These are phyloP conservation scores for Hymenochaete sp. DNA, from an alignment of 1,284 basidiomycete genomes.

Conservation along the genomic window DNA sequence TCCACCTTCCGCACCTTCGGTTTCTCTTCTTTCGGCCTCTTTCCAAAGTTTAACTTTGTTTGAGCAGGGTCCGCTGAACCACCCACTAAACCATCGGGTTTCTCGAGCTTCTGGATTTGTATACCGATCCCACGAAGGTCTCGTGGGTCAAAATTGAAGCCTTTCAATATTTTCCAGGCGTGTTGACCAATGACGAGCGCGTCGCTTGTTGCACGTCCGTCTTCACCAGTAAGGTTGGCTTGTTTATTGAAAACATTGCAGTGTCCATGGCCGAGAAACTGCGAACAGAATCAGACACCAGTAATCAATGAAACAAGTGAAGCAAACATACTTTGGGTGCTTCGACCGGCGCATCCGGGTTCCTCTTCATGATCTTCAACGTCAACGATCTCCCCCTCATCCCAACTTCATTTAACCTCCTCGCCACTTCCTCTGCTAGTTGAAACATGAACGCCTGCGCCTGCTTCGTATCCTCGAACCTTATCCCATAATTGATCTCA, in stretches of 20 bases:
- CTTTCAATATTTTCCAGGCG: constrained; percentile 68
- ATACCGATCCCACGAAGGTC: constrained; percentile 93
- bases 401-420: constrained; percentile 55
- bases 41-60: constrained; percentile 45
- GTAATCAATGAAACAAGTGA: neutral
- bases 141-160: constrained; percentile 69
- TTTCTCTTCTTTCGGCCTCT: constrained; percentile 19
- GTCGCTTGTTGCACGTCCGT: constrained; percentile 68
- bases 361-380: constrained; percentile 84
- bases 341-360: constrained; percentile 81
- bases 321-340: constrained; percentile 67
- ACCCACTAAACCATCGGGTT: constrained; percentile 23
- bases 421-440: constrained; percentile 70
- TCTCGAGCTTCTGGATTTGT: constrained; percentile 84
- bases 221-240: constrained; percentile 44
- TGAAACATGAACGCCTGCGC: constrained; percentile 71
- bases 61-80: constrained; percentile 39
- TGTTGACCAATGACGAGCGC: constrained; percentile 64
- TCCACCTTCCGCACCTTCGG: constrained; percentile 3
- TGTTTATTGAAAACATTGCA: constrained; percentile 83
- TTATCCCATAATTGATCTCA: constrained; percentile 96
- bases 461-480: constrained; percentile 77
- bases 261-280: constrained; percentile 90
- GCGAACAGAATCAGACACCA: constrained; percentile 12
- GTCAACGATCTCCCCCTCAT: constrained; percentile 70